Base-by-base conservation (phyloP, 2,329 filamentous ascomycete species). In the Kalmusia sp. region DNA sequence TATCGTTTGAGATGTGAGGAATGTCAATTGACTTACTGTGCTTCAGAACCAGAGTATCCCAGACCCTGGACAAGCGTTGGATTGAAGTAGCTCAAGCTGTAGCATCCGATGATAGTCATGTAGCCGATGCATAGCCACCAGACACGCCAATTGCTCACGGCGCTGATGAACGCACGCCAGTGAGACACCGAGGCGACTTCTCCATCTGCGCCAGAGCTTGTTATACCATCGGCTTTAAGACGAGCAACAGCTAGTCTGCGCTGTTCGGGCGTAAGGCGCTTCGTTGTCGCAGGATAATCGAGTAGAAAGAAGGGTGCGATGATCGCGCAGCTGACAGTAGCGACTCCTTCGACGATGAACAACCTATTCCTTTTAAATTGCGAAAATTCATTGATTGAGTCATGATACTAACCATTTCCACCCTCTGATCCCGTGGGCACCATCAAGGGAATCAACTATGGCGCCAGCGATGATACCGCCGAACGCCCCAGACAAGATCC, bases 201-300 rank as follows among this genome's bases (percentile, higher is more conserved):
- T 22, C 62, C 61, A 24, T 58, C 48, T 30, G 58, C 61, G 9
- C 61, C 59, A 5, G 57, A 54, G 9, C 58, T 59, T 4, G 60
- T 64, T 53, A 62, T 62, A 15, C 54, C 59, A 40, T 64, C 59
- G 5, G 62, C 62, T 28, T 55, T 73, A 59, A 68, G 50, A 14
- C 65, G 62, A 12, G 64, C 63, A 39, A 64, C 51, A 6, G 63
- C 63, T 6, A 67, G 45, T 39, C 79, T 71, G n/a, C 75, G 74
- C 62, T 83, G 77, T 3, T 76, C 71, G 0, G 66, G 65, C 2
- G 60, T 76, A 9, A 82, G 66, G 73, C 79, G 79, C 28, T 67
- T 64, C 0, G 78, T 79, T 2, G 71, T 72, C 2, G 73, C 62
- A 11, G 65, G 63, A 40, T 62, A 67, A 28, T 67, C 64, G 38